phyloP scores from a whole-genome alignment of 2,329 filamentous ascomycete species.

The Paracamarosporium sp. region DNA sequence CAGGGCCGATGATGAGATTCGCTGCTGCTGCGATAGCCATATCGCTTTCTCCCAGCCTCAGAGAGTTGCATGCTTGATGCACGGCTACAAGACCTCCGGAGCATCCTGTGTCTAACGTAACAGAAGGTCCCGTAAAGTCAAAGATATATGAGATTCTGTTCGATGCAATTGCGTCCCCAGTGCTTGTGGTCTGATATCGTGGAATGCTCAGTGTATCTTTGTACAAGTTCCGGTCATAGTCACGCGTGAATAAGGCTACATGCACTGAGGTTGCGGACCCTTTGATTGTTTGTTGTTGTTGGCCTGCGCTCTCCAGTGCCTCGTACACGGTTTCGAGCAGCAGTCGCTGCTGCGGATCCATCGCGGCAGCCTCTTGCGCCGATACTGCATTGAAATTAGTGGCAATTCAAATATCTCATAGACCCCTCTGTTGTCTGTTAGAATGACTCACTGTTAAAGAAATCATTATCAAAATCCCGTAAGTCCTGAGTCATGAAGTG shows the following conservation, averaged over 20 bases:
- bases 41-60: slow-evolving; percentile 25
- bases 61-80: slow-evolving; percentile 23
- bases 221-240: background rate
- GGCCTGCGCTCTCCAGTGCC: background rate
- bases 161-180: slow-evolving; percentile 2
- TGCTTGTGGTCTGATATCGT: slow-evolving; percentile 1
- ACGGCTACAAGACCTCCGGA: slow-evolving; percentile 18
- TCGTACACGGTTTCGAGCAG: background rate
- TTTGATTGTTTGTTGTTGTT: background rate
- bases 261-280: background rate
- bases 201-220: background rate
- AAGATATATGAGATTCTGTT: slow-evolving; percentile 14
- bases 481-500: background rate
- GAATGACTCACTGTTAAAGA: background rate
- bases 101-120: slow-evolving; percentile 24
- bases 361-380: background rate
- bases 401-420: background rate
- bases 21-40: slow-evolving; percentile 45
- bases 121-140: slow-evolving; percentile 20
- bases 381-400: background rate
- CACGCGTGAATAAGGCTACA: background rate
- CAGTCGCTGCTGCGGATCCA: background rate
- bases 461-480: background rate
- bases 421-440: background rate
- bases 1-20: slow-evolving; percentile 37